Conservation (phyloP, 441 rosid genomes). For the Omphalea diandra region DNA sequence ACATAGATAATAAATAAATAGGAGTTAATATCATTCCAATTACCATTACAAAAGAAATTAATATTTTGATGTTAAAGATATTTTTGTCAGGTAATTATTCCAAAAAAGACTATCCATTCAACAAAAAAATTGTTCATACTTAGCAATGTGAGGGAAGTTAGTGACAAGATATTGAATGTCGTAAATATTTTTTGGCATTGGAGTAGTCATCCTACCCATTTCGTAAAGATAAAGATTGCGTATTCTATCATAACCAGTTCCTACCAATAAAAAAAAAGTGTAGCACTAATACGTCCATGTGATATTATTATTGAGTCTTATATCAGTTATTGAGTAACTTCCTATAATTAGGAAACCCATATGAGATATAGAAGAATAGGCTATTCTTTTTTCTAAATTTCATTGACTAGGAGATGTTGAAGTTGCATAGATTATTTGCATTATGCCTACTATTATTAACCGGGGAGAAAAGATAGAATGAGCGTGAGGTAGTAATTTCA, state of each 20-base stretch:
- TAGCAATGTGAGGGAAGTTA: too few relatives aligned
- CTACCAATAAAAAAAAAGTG: too few relatives aligned
- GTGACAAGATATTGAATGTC: too few relatives aligned
- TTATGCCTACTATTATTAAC: neutral
- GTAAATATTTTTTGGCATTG: too few relatives aligned
- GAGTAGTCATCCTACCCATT: too few relatives aligned
- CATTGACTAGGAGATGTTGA: neutral
- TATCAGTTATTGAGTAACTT: neutral
- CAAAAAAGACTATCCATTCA: too few relatives aligned
- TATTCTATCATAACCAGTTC: too few relatives aligned
- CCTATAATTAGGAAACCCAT: neutral
- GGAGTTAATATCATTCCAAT: constrained; percentile 9
- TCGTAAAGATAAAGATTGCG: too few relatives aligned
- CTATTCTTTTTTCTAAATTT: neutral
- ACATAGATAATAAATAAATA: constrained; percentile 14
- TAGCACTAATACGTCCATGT: too few relatives aligned
- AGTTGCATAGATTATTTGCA: neutral
- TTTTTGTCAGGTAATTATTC: too few relatives aligned
- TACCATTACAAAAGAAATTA: constrained; percentile 1
- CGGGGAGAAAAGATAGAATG: neutral
- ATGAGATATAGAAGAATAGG: neutral
- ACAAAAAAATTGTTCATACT: too few relatives aligned
- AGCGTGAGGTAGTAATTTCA: neutral
- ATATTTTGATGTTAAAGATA: too few relatives aligned
- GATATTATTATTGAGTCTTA: neutral